These are phyloP conservation scores for Aspergillus ibericus DNA, from an alignment of 2,329 filamentous ascomycete genomes.

Conservation along the genomic window DNA sequence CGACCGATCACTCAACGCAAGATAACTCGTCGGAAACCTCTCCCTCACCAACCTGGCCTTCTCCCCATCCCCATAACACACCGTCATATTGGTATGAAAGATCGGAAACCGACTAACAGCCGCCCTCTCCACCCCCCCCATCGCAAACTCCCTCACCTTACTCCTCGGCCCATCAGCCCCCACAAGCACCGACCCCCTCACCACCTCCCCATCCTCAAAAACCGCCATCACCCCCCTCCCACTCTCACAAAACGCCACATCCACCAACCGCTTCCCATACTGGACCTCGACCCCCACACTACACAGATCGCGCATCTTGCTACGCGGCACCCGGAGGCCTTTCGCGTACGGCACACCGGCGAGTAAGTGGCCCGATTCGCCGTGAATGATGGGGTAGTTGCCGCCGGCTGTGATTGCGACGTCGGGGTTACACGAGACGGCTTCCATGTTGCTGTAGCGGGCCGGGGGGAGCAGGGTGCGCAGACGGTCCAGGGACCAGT, in stretches of 20 bases:
- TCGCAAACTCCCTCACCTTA: neutral
- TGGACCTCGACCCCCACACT: constrained; percentile 4
- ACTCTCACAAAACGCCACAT: constrained; percentile 8
- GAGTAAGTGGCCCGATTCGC: constrained; percentile 2
- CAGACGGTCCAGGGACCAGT: constrained; percentile 10
- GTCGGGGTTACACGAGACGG: constrained; percentile 7
- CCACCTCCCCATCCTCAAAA: constrained; percentile 2
- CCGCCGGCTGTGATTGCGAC: neutral
- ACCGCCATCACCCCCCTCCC: neutral
- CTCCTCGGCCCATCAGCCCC: constrained; percentile 5
- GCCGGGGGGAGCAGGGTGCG: neutral
- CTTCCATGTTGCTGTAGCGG: neutral
- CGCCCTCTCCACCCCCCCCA: neutral
- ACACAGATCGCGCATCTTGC: constrained; percentile 7
- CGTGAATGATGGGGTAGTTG: constrained; percentile 10
- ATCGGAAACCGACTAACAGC: constrained; percentile 11
- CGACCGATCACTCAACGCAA: constrained; percentile 10
- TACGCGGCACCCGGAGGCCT: constrained; percentile 7
- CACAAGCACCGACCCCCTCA: neutral
- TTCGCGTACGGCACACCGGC: constrained; percentile 5
- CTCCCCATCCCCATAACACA: constrained; percentile 1
- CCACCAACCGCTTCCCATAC: constrained; percentile 5
- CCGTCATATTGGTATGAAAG: constrained; percentile 13
- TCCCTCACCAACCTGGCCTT: constrained; percentile 7
- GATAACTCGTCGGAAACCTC: constrained; percentile 8